A percentile compares a stretch with the other conserved stretches of the same genome.
phyloP scores from a whole-genome alignment of 2,329 filamentous ascomycete species.

The Lecanicillium sp. region DNA sequence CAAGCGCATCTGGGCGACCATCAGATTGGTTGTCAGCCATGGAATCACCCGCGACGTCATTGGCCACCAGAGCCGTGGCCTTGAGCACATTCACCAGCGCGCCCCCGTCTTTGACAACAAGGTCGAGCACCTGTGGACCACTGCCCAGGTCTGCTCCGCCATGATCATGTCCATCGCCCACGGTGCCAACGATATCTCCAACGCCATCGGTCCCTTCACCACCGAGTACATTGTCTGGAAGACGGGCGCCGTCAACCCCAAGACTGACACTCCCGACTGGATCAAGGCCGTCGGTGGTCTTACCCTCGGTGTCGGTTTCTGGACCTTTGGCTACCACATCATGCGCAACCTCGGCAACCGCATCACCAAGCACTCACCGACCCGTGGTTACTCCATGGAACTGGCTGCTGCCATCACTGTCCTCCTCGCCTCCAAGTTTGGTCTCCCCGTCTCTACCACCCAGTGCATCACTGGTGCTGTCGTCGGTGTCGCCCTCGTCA shows the following conservation, averaged over 20 bases:
- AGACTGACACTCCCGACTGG: slow-evolving; percentile 31
- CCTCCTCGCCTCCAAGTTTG: slow-evolving; percentile 31
- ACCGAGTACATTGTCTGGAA: slow-evolving; percentile 37
- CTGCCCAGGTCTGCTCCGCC: slow-evolving; percentile 32
- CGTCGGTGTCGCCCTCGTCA: slow-evolving; percentile 40
- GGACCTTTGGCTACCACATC: slow-evolving; percentile 35
- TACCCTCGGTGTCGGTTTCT: slow-evolving; percentile 37
- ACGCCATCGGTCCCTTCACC: slow-evolving; percentile 53
- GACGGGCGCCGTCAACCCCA: slow-evolving; percentile 22
- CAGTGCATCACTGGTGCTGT: slow-evolving; percentile 40
- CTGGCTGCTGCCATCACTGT: slow-evolving; percentile 37
- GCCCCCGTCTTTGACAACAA: slow-evolving; percentile 27
- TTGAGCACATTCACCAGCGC: slow-evolving; percentile 21
- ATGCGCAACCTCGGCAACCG: slow-evolving; percentile 34
- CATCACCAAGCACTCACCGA: slow-evolving; percentile 33
- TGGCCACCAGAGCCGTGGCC: slow-evolving; percentile 7
- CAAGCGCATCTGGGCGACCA: slow-evolving; percentile 14
- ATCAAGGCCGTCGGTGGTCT: slow-evolving; percentile 40
- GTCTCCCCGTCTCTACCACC: slow-evolving; percentile 37
- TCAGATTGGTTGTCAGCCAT: slow-evolving; percentile 20
- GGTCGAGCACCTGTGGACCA: slow-evolving; percentile 41
- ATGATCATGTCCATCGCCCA: slow-evolving; percentile 27
- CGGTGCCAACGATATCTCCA: slow-evolving; percentile 50
- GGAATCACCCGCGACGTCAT: slow-evolving; percentile 21
- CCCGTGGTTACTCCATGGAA: slow-evolving; percentile 37